Percentiles rank a stretch among this genome's conserved stretches.
Evolutionary conservation across 306 rosid genomes (phyloP).

Genomic region (Cucumis hystrix): DNA sequence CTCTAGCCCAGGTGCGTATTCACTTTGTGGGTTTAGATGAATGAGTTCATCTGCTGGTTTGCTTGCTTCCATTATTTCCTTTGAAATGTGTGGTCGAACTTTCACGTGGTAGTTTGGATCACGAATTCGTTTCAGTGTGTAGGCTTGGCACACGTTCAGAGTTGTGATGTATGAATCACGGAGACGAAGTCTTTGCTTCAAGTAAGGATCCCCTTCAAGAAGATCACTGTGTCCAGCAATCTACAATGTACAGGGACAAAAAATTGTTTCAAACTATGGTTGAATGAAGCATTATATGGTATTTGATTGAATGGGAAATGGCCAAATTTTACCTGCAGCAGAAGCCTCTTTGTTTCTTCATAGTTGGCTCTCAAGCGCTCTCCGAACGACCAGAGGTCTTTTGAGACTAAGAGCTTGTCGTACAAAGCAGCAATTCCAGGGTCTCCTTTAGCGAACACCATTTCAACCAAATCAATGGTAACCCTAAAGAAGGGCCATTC

Average conservation of each 20-base stretch:
- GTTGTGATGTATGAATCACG: constrained; percentile 91
- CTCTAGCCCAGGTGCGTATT: constrained; percentile 91
- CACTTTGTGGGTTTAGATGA: constrained; percentile 76
- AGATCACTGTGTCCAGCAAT: constrained; percentile 92
- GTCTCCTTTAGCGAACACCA: constrained; percentile 99
- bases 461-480: constrained; percentile 88
- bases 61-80: constrained; percentile 38
- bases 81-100: constrained; percentile 51
- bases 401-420: constrained; percentile 78
- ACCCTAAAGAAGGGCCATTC: constrained; percentile 95
- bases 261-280: background rate
- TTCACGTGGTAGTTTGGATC: constrained; percentile 49
- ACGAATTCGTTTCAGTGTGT: constrained; percentile 80
- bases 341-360: constrained; percentile 70
- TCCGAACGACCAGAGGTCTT: constrained; percentile 75
- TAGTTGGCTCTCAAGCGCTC: constrained; percentile 49
- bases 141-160: constrained; percentile 89
- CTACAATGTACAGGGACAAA: constrained; percentile 23
- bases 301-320: background rate
- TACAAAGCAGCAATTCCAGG: constrained; percentile 70
- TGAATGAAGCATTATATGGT: background rate
- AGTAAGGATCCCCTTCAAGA: constrained; percentile 83
- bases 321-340: constrained; percentile 49
- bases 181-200: constrained; percentile 87
- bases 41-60: constrained; percentile 75